Base-by-base conservation (phyloP, 371 early-diverging fungal species). In the Cokeromyces recurvatus region DNA sequence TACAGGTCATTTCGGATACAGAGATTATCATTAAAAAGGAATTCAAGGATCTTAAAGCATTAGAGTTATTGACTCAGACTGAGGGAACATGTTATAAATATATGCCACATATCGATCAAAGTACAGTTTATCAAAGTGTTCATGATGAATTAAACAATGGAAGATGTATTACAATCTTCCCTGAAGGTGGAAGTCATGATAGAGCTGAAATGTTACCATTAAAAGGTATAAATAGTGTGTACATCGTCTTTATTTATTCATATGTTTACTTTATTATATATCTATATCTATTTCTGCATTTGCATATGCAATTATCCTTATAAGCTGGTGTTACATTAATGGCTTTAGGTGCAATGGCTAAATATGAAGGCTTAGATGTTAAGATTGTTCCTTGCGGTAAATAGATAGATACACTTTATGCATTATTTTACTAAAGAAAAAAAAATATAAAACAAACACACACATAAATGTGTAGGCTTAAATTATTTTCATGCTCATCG, bases 101-200 rank as follows among this genome's bases (percentile, higher is more conserved):
- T 38, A 63, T 79, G 19, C 95, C 97, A 21, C 87, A 87, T 52
- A 68, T 96, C 39, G 91, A 97, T 53, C 95, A 96, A 63, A 58
- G 71, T 20, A 68, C 76, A 3, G 89, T 96, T 57, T 96, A 91
- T 64, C 64, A 71, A 23, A 66, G 76, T 9, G 97, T 97, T 5
- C 83, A 85, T 53, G 76, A 84, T 10, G 81, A 86, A 11, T 65
- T 97, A 22, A 73, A 83, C 48, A 59, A 68, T 24, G 89, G 90
- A 24, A 80, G 80, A 21, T 89, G 91, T 51, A 83, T 97, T 12
- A 95, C 95, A 6, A 95, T 97, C 47, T 97, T 97, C 65, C 97
- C 97, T 2, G 97, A 95, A 56, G 96, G 97, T 36, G 96, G 97
- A 7, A 86, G 86, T 53, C 97, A 97, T 66, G 97, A 97, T 64